A percentile compares a stretch with the other conserved stretches of the same genome.
Evolutionary conservation across 2,329 filamentous ascomycete genomes (phyloP).

Genomic region (Amauroascus verrucosus): DNA sequence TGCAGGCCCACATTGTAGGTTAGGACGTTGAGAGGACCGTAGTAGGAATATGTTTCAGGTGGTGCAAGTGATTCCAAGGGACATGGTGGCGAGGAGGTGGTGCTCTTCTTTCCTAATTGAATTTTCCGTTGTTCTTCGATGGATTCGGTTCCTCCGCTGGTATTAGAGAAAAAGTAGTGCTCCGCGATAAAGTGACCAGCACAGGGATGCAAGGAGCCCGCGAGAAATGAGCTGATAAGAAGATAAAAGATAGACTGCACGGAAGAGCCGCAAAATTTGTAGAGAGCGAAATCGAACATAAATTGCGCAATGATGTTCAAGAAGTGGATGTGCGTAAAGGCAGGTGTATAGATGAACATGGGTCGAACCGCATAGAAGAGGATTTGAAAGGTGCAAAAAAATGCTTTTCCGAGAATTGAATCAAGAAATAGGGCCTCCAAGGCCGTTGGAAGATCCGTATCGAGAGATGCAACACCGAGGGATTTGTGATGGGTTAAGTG

Average conservation of each 20-base stretch:
- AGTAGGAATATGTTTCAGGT: conserved; percentile 95
- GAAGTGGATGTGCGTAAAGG: conserved; percentile 73
- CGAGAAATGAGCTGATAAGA: conserved; percentile 81
- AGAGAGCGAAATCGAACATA: conserved; percentile 62
- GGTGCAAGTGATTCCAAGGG: conserved; percentile 52
- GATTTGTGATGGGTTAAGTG: conserved; percentile 99
- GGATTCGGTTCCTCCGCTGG: conserved; percentile 32
- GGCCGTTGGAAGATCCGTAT: conserved; percentile 88
- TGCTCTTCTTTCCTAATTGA: conserved; percentile 22
- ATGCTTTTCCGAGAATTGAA: conserved; percentile 86
- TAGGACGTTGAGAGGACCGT: conserved; percentile 79
- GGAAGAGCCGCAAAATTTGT: conserved; percentile 46
- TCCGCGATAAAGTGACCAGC: conserved; percentile 98
- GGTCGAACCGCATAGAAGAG: conserved; percentile 95
- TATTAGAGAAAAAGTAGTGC: conserved; percentile 62
- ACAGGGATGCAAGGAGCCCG: conserved; percentile 84
- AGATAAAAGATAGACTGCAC: conserved; percentile 66
- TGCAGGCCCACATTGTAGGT: conserved; percentile 97
- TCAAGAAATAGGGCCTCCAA: conserved; percentile 88
- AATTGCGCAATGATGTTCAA: conserved; percentile 72
- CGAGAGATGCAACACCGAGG: conserved; percentile 87
- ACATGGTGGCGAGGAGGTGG: conserved; percentile 31
- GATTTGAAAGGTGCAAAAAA: conserved; percentile 99
- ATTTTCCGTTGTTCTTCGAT: conserved; percentile 44
- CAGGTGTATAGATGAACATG: conserved; percentile 84